Evolutionary conservation across 1,139 yeast genomes (phyloP).

Genomic region (Pichia sp.): DNA sequence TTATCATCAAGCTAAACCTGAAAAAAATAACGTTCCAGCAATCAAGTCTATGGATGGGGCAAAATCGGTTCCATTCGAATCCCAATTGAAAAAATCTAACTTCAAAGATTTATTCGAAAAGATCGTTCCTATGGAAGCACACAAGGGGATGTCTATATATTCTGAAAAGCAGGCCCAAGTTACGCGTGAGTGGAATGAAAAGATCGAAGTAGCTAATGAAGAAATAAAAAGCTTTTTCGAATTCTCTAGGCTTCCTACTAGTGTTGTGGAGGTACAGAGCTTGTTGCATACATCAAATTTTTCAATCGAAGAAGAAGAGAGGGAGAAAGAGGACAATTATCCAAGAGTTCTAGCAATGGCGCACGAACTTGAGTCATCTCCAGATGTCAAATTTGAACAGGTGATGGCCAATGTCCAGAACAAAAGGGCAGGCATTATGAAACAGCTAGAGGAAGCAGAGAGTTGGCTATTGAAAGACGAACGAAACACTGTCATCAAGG

Average conservation of each 20-base stretch:
- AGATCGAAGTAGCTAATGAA: constrained; percentile 72
- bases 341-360: constrained; percentile 30
- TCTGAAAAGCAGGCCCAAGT: constrained; percentile 85
- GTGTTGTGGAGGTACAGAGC: constrained; percentile 53
- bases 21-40: constrained; percentile 50
- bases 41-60: constrained; percentile 75
- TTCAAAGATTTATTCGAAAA: constrained; percentile 62
- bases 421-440: constrained; percentile 7
- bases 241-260: constrained; percentile 68
- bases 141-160: constrained; percentile 79
- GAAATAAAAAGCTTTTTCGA: constrained; percentile 76
- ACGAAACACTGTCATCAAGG: constrained; percentile 33
- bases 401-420: constrained; percentile 3
- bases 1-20: constrained; percentile 74
- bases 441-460: constrained; percentile 55
- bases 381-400: constrained; percentile 15
- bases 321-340: constrained; percentile 25
- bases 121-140: constrained; percentile 81
- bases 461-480: constrained; percentile 56
- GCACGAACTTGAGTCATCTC: constrained; percentile 22
- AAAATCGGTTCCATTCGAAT: constrained; percentile 59
- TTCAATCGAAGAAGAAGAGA: constrained; percentile 24
- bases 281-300: constrained; percentile 25
- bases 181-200: constrained; percentile 69
- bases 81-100: constrained; percentile 43